Conservation (phyloP, 108 stramenopile species). For the Stephanodiscus minutulus region DNA sequence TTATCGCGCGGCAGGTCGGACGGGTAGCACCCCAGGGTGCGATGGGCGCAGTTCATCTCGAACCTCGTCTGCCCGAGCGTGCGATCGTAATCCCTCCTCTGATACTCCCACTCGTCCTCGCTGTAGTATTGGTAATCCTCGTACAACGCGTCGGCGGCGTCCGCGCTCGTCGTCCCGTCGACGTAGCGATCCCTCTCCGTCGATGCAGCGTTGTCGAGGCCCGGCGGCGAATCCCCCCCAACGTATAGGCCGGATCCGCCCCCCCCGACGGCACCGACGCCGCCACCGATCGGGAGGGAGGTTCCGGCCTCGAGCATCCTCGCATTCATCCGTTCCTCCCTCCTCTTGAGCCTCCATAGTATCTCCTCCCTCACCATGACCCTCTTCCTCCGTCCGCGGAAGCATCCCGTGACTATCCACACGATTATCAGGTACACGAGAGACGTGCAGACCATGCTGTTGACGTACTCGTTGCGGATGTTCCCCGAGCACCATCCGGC, state of each 20-base stretch:
- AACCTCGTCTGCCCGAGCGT: slow-evolving; percentile 61
- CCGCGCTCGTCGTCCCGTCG: too few relatives aligned
- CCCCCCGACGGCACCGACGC: too few relatives aligned
- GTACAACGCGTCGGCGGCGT: too few relatives aligned
- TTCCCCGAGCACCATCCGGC: slow-evolving; percentile 67
- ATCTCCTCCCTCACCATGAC: slow-evolving; percentile 67
- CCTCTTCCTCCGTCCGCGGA: slow-evolving; percentile 62
- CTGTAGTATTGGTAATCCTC: slow-evolving; percentile 27
- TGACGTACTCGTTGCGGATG: slow-evolving; percentile 55
- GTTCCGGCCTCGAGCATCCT: slow-evolving; percentile 13
- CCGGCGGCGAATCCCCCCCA: too few relatives aligned
- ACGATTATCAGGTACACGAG: slow-evolving; percentile 53
- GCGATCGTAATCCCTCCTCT: slow-evolving; percentile 24
- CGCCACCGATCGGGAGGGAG: not conserved
- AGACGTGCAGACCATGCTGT: slow-evolving; percentile 52
- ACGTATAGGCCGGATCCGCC: too few relatives aligned
- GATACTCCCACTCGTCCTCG: slow-evolving; percentile 39
- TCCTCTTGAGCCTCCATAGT: slow-evolving; percentile 59
- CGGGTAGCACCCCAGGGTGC: slow-evolving; percentile 69
- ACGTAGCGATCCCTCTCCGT: not conserved
- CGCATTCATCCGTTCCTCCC: slow-evolving; percentile 11
- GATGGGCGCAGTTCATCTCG: slow-evolving; percentile 75
- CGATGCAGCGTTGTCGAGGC: not conserved
- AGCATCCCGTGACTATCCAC: slow-evolving; percentile 58
- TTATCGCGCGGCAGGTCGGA: slow-evolving; percentile 26